phyloP scores from a whole-genome alignment of 164 flowering plant species.

The Sextonia rubra region DNA sequence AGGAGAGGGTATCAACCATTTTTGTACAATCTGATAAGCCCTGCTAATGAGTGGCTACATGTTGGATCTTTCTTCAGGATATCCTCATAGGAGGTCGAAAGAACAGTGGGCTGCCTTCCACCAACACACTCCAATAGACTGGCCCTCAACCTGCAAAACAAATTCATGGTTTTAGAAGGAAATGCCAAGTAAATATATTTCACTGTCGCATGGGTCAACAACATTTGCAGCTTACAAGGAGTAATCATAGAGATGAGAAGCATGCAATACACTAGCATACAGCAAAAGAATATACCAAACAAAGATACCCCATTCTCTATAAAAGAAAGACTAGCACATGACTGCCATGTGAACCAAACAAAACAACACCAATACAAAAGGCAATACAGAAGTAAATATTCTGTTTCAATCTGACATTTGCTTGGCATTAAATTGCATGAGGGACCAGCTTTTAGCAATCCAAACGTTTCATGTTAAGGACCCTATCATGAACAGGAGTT shows the following conservation, averaged over 20 bases:
- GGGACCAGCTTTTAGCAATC: too few species aligned
- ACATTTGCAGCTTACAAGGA: neutral
- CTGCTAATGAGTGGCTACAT: conserved; percentile 45
- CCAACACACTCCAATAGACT: conserved; percentile 45
- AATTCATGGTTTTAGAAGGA: neutral
- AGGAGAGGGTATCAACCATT: conserved; percentile 32
- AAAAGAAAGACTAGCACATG: too few species aligned
- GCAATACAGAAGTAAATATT: too few species aligned
- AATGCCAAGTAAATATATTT: neutral
- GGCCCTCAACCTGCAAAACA: conserved; percentile 54
- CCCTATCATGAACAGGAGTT: too few species aligned
- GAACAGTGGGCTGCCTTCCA: conserved; percentile 23
- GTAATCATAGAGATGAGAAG: neutral
- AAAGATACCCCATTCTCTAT: too few species aligned
- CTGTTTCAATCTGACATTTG: too few species aligned
- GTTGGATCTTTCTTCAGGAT: conserved; percentile 67
- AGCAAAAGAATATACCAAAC: too few species aligned
- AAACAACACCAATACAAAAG: too few species aligned
- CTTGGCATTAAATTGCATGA: too few species aligned
- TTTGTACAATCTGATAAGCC: conserved; percentile 50
- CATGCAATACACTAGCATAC: neutral
- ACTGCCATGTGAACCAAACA: too few species aligned
- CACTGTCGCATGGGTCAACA: neutral
- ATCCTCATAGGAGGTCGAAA: conserved; percentile 49
- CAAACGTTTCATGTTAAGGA: too few species aligned